Percentiles rank a stretch among this genome's conserved stretches.
phyloP scores from a whole-genome alignment of 352 stramenopile genomes.

The Pythium dissimile region DNA sequence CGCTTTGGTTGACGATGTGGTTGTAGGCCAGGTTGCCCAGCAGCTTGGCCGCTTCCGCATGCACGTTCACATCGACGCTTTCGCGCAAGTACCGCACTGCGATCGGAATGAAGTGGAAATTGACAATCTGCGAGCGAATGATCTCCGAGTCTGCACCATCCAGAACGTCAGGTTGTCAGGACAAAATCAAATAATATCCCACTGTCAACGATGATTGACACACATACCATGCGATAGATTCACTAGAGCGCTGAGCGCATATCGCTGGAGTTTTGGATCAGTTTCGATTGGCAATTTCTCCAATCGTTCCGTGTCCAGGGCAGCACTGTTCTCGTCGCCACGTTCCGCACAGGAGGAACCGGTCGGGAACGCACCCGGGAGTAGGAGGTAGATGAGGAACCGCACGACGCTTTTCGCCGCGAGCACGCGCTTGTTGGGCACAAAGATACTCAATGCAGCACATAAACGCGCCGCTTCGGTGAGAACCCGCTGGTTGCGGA shows the following conservation, averaged over 20 bases:
- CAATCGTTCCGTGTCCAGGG: constrained; percentile 26
- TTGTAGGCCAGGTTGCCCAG: constrained; percentile 66
- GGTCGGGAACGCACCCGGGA: constrained; percentile 15
- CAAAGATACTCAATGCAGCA: constrained; percentile 39
- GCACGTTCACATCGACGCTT: constrained; percentile 28
- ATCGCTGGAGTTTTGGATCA: constrained; percentile 36
- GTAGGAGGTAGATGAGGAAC: constrained; percentile 38
- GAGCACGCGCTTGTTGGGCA: constrained; percentile 66
- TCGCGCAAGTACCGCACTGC: constrained; percentile 54
- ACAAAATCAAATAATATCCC: background rate
- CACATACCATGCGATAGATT: constrained; percentile 65
- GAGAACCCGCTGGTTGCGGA: constrained; percentile 48
- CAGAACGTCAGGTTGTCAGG: background rate
- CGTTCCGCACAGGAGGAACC: background rate
- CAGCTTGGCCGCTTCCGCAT: constrained; percentile 56
- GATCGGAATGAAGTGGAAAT: constrained; percentile 44
- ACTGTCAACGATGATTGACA: background rate
- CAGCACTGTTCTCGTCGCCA: background rate
- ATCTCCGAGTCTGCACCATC: constrained; percentile 57
- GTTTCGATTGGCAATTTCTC: constrained; percentile 40
- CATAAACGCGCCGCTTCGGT: constrained; percentile 54
- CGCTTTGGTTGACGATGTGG: constrained; percentile 69
- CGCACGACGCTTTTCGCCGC: constrained; percentile 62
- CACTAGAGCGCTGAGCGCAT: constrained; percentile 52
- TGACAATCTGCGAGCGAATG: constrained; percentile 64